phyloP scores from a whole-genome alignment of 345 rosid species.

The Brassica napus region Da-Ae NC_063437.1:12455501-12456000 shows the following conservation, averaged over 20 bases:
- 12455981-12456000: constrained; percentile 49
- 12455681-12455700: neutral
- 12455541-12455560: too few relatives aligned
- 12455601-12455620: neutral
- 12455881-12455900: neutral
- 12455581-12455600: neutral
- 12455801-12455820: neutral
- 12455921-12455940: neutral
- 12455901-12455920: neutral
- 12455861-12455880: neutral
- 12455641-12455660: neutral
- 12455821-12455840: neutral
- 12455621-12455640: neutral
- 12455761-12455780: too few relatives aligned
- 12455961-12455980: constrained; percentile 12
- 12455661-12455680: neutral
- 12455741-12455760: too few relatives aligned
- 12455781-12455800: neutral
- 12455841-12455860: too few relatives aligned
- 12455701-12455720: neutral
- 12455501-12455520: too few relatives aligned
- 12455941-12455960: neutral
- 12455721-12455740: neutral
- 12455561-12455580: too few relatives aligned
- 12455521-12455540: too few relatives aligned